Conservation (phyloP, 768 basidiomycete species). For the Agaricus blazei region DNA sequence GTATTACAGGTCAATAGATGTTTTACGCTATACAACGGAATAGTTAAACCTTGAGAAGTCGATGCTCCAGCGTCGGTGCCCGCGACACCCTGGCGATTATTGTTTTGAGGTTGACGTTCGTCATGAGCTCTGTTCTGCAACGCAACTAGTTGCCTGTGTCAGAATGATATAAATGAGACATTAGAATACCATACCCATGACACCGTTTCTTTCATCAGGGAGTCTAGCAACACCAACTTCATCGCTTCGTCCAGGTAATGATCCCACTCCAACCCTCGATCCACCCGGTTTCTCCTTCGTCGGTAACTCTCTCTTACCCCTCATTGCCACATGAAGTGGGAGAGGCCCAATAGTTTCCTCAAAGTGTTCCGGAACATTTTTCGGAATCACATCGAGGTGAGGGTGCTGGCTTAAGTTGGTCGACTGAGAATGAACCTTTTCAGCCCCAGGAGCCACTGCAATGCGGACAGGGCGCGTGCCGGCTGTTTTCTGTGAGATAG, state of each 20-base stretch:
- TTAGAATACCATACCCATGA: background rate
- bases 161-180: background rate
- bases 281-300: constrained; percentile 14
- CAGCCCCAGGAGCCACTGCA: background rate
- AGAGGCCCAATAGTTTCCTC: constrained; percentile 1
- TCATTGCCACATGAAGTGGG: background rate
- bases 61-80: no score
- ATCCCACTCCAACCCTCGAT: constrained; percentile 14
- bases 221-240: constrained; percentile 16
- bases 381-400: background rate
- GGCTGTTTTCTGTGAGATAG: background rate
- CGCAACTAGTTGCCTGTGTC: background rate
- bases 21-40: no score
- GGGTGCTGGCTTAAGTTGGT: background rate
- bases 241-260: constrained; percentile 13
- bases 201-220: constrained; percentile 13
- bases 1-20: no score
- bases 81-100: no score
- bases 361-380: background rate
- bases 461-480: background rate
- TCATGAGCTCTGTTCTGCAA: background rate
- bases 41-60: no score
- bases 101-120: no score
- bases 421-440: background rate
- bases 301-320: constrained; percentile 12